phyloP scores from a whole-genome alignment of 169 alveolate genomes.

The Neospora caninum region DNA sequence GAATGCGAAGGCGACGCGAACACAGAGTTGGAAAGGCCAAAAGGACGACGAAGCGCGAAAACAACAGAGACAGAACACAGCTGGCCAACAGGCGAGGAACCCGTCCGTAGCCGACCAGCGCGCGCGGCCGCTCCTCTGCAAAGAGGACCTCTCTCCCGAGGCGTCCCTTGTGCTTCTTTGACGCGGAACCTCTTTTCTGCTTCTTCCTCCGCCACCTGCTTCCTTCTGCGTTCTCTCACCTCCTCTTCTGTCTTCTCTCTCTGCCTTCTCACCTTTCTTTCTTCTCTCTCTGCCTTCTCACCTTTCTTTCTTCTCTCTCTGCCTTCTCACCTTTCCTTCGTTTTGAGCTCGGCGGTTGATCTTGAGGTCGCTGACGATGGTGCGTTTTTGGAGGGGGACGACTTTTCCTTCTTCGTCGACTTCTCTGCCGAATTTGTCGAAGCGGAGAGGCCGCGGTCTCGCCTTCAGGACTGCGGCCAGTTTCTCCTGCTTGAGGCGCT shows the following conservation, averaged over 20 bases:
- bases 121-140: no score
- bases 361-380: conserved; percentile 8
- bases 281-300: not conserved
- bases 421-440: conserved; percentile 64
- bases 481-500: not conserved
- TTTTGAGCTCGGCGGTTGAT: conserved; percentile 14
- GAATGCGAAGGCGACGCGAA: no score
- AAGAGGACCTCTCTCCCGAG: no score
- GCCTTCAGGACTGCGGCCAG: conserved; percentile 17
- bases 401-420: conserved; percentile 64
- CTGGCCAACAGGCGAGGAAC: no score
- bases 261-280: not conserved
- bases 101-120: no score
- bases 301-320: no score
- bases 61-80: no score
- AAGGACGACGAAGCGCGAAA: not conserved
- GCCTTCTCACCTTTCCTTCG: not conserved
- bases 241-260: not conserved
- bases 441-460: conserved; percentile 52
- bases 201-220: not conserved
- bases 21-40: no score
- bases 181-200: no score
- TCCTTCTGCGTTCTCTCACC: not conserved
- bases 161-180: no score
- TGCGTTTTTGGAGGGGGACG: conserved; percentile 11